Conservation (phyloP, 2,329 filamentous ascomycete species). For the Trichoderma aggressivum region DNA sequence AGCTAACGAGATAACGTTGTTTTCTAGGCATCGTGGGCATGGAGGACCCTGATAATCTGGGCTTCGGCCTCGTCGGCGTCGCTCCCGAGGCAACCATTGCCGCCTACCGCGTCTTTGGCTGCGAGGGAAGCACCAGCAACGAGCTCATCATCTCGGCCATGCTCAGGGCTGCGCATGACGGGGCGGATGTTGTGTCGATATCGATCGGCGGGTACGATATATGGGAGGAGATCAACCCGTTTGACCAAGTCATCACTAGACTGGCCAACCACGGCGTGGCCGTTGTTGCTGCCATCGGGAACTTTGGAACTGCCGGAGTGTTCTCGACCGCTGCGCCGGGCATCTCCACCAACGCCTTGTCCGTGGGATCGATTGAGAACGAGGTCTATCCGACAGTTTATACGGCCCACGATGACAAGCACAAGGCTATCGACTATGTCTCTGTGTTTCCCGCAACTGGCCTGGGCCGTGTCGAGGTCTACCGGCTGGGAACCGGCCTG, state of each 20-base stretch:
- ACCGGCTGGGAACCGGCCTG: neutral
- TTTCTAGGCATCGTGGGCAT: constrained; percentile 28
- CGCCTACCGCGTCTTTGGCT: constrained; percentile 52
- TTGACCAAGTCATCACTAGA: constrained; percentile 38
- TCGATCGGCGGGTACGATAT: constrained; percentile 23
- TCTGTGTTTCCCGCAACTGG: neutral
- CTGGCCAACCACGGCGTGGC: constrained; percentile 32
- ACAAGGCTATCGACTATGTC: neutral
- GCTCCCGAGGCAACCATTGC: constrained; percentile 51
- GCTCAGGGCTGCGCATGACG: constrained; percentile 52
- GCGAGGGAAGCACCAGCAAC: constrained; percentile 41
- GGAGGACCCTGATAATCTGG: constrained; percentile 29
- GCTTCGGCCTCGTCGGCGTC: constrained; percentile 49
- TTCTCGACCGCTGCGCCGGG: neutral
- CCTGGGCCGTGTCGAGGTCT: neutral
- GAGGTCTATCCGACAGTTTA: neutral
- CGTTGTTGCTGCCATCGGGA: constrained; percentile 28
- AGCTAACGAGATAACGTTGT: neutral
- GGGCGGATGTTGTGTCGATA: constrained; percentile 31
- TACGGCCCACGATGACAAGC: neutral
- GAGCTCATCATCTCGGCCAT: constrained; percentile 54
- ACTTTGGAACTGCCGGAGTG: neutral
- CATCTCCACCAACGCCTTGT: neutral
- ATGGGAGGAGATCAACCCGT: constrained; percentile 39
- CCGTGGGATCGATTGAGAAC: constrained; percentile 5